These are phyloP conservation scores for Boletus tylopilopsis DNA, from an alignment of 768 basidiomycete genomes.

Conservation along the genomic window DNA sequence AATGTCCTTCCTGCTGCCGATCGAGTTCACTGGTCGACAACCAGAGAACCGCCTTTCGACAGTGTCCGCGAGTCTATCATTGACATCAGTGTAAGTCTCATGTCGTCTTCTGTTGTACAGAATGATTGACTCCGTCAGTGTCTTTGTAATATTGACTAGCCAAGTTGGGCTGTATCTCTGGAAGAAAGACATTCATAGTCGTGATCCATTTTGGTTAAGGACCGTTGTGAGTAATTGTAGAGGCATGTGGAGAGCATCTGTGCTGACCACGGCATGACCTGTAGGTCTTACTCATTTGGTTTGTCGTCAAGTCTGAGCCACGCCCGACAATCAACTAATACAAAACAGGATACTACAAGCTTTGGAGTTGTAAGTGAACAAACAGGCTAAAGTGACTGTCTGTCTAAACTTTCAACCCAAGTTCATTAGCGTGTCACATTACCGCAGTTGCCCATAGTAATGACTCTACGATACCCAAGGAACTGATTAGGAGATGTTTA, in stretches of 20 bases:
- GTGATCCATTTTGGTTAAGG: conserved; percentile 24
- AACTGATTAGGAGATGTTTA: neutral
- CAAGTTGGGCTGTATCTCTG: conserved; percentile 25
- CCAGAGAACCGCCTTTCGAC: conserved; percentile 5
- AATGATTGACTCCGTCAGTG: conserved; percentile 1
- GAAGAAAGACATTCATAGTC: conserved; percentile 9
- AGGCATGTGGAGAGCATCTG: too few species aligned
- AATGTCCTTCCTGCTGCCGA: neutral
- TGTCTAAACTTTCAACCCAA: neutral
- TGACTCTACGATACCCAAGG: neutral
- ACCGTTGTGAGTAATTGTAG: conserved; percentile 10
- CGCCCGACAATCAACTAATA: conserved; percentile 1
- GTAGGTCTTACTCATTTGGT: conserved; percentile 24
- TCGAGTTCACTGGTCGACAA: neutral
- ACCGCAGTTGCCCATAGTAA: conserved; percentile 1
- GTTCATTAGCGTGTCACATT: conserved; percentile 11
- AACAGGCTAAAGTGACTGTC: neutral
- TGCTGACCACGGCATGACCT: neutral
- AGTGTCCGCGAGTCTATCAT: conserved; percentile 8
- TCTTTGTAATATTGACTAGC: conserved; percentile 19
- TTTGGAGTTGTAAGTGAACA: conserved; percentile 10
- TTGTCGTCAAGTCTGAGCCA: neutral
- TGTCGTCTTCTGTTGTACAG: neutral
- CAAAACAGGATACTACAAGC: conserved; percentile 20
- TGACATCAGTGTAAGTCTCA: conserved; percentile 10